Conservation (phyloP, 2,329 filamentous ascomycete species). For the Polychaeton citri region DNA sequence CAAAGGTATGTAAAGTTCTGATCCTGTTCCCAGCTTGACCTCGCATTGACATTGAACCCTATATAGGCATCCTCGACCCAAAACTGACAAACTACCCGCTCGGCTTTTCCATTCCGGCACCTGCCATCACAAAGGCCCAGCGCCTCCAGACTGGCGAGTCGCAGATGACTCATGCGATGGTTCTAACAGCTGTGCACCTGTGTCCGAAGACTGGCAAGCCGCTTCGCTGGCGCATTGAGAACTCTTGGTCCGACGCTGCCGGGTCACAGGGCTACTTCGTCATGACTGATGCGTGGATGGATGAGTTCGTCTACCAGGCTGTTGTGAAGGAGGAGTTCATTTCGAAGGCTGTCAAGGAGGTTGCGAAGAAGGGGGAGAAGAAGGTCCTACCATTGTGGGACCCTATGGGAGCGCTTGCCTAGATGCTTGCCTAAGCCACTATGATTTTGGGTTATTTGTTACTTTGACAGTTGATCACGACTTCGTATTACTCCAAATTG, state of each 20-base stretch:
- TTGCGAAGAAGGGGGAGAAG: conserved; percentile 52
- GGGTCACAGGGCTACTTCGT: conserved; percentile 77
- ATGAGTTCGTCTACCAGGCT: conserved; percentile 67
- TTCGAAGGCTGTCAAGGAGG: conserved; percentile 51
- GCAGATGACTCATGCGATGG: conserved; percentile 87
- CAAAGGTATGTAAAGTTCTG: too few relatives aligned
- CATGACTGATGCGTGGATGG: conserved; percentile 60
- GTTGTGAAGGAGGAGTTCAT: conserved; percentile 58
- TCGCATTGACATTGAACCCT: too few relatives aligned
- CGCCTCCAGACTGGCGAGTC: conserved; percentile 61
- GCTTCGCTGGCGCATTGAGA: conserved; percentile 75
- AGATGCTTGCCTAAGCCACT: too few relatives aligned
- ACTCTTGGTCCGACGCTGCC: conserved; percentile 59
- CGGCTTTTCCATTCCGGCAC: conserved; percentile 62
- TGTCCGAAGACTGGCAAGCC: conserved; percentile 47
- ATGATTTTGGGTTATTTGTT: too few relatives aligned
- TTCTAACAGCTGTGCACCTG: conserved; percentile 73
- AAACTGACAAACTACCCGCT: conserved; percentile 65
- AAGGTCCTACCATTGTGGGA: conserved; percentile 48
- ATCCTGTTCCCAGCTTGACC: too few relatives aligned
- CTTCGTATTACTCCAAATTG: too few relatives aligned
- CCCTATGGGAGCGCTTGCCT: conserved; percentile 27
- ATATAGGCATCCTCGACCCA: conserved; percentile 56
- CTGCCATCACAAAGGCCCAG: conserved; percentile 60
- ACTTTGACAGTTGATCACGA: too few relatives aligned